Evolutionary conservation across 1,284 basidiomycete species (phyloP).

Genomic region (Naganishia cerealis): DNA sequence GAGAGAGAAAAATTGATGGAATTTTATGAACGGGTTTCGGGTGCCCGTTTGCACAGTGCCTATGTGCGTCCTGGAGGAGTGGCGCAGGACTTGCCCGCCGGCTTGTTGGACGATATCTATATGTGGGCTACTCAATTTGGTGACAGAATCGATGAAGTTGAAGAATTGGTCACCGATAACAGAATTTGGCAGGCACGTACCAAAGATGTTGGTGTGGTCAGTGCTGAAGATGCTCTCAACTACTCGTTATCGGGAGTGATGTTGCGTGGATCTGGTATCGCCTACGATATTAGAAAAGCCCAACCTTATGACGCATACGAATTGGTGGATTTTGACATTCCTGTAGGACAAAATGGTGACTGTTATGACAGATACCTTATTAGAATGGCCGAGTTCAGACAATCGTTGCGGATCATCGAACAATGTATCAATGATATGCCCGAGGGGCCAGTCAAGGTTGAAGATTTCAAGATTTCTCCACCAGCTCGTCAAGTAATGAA

Average conservation of each 20-base stretch:
- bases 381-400: neutral
- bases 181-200: slow-evolving; percentile 97
- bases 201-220: slow-evolving; percentile 84
- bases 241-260: slow-evolving; percentile 97
- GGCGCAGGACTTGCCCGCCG: slow-evolving; percentile 94
- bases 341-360: slow-evolving; percentile 93
- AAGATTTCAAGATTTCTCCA: slow-evolving; percentile 95
- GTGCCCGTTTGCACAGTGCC: slow-evolving; percentile 92
- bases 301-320: slow-evolving; percentile 96
- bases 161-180: slow-evolving; percentile 96
- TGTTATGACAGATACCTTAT: slow-evolving; percentile 68
- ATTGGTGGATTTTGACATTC: slow-evolving; percentile 96
- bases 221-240: slow-evolving; percentile 86
- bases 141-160: slow-evolving; percentile 84
- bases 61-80: slow-evolving; percentile 98
- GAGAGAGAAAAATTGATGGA: slow-evolving; percentile 99
- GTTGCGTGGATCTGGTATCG: slow-evolving; percentile 88
- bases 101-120: slow-evolving; percentile 93
- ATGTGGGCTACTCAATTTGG: slow-evolving; percentile 95
- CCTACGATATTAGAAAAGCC: slow-evolving; percentile 92
- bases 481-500: slow-evolving; percentile 97
- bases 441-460: slow-evolving; percentile 85
- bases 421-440: slow-evolving; percentile 98
- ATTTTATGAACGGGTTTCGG: slow-evolving; percentile 98
- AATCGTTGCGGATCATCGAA: neutral